Percentiles rank a stretch among this genome's conserved stretches.
Evolutionary conservation across 1,139 yeast genomes (phyloP).

Genomic region (Scheffersomyces lignicola): DNA sequence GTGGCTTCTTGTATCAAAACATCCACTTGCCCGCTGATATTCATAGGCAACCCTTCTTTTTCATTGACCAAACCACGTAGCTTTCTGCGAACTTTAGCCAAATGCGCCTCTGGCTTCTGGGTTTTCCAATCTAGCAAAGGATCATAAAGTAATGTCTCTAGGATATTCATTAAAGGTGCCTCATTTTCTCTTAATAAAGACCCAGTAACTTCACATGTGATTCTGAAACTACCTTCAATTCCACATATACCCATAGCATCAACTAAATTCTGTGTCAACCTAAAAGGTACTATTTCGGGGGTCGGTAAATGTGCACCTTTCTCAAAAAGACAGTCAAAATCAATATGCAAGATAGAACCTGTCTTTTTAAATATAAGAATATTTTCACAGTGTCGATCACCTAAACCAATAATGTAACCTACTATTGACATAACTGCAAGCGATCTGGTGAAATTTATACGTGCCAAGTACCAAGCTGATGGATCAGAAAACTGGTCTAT

Average conservation of each 20-base stretch:
- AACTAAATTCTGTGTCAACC: conserved; percentile 83
- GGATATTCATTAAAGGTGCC: conserved; percentile 83
- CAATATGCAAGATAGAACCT: conserved; percentile 89
- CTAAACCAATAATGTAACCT: conserved; percentile 86
- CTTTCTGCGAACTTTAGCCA: conserved; percentile 73
- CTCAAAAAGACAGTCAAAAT: conserved; percentile 93
- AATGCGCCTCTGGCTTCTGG: conserved; percentile 63
- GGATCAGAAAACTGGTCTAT: conserved; percentile 90
- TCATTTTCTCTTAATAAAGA: conserved; percentile 74
- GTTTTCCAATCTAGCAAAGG: conserved; percentile 77
- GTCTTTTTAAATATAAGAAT: conserved; percentile 69
- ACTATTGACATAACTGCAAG: conserved; percentile 97
- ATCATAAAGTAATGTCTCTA: conserved; percentile 91
- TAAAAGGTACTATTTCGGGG: conserved; percentile 94
- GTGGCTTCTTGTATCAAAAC: conserved; percentile 83
- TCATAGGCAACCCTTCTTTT: conserved; percentile 81
- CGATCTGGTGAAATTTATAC: conserved; percentile 74
- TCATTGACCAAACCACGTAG: conserved; percentile 78
- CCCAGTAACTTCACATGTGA: conserved; percentile 83
- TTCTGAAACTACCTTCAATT: conserved; percentile 86
- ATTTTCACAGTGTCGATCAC: conserved; percentile 96
- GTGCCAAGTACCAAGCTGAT: conserved; percentile 77
- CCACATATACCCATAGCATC: conserved; percentile 93
- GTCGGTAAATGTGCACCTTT: conserved; percentile 69
- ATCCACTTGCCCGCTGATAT: conserved; percentile 92